Evolutionary conservation across 2,329 filamentous ascomycete species (phyloP).

Genomic region (Epichloe brachyelytri): DNA sequence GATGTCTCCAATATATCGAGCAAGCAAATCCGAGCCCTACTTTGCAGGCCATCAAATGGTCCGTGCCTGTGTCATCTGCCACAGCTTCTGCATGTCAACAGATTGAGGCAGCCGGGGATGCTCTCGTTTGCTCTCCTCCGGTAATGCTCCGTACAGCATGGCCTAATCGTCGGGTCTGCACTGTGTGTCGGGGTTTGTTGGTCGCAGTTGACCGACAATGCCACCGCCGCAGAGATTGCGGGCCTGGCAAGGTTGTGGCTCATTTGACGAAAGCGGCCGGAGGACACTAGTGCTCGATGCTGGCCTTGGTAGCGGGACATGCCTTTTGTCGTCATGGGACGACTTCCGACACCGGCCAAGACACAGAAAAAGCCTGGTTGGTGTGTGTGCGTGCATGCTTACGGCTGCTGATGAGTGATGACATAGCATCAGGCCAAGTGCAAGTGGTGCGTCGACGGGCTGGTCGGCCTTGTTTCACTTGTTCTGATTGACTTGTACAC

Average conservation of each 20-base stretch:
- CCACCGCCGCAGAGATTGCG: no score
- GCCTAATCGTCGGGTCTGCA: no score
- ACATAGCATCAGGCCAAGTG: background rate
- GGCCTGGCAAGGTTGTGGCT: no score
- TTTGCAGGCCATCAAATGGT: background rate
- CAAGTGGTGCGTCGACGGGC: background rate
- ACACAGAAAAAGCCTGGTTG: background rate
- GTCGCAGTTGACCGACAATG: no score
- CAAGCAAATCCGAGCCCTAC: background rate
- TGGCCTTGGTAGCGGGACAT: no score
- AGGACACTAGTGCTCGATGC: background rate
- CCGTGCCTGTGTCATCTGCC: background rate
- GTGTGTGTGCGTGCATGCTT: background rate
- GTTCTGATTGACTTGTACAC: no score
- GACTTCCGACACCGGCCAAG: background rate
- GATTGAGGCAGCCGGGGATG: no score
- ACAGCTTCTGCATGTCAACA: background rate
- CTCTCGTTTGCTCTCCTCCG: no score
- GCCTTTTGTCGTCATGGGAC: background rate
- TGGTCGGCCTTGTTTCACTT: background rate
- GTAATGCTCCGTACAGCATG: no score
- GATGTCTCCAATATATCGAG: background rate
- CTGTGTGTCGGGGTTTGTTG: no score
- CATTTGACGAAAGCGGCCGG: slow-evolving; percentile 1
- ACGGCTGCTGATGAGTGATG: background rate